phyloP scores from a whole-genome alignment of 148 eudicot genomes.

The Spergularia bocconei region DNA sequence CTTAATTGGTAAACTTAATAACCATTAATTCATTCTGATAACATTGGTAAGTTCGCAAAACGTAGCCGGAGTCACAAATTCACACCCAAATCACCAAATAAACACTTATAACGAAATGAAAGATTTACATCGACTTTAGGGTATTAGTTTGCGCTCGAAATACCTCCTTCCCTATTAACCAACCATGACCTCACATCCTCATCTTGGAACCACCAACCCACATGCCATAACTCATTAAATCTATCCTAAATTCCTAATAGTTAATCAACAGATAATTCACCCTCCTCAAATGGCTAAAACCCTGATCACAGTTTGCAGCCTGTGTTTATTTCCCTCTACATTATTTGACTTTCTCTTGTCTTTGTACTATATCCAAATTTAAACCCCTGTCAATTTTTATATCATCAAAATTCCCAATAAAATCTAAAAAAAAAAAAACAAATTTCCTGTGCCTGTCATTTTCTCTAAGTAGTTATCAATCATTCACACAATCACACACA shows the following conservation, averaged over 20 bases:
- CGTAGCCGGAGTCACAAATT: no score
- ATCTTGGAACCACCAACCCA: no score
- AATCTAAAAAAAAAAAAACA: not conserved
- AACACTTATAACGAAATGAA: no score
- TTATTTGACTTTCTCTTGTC: slow-evolving; percentile 26
- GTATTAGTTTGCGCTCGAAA: no score
- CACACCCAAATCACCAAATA: no score
- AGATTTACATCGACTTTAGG: no score
- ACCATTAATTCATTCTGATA: no score
- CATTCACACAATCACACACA: slow-evolving; percentile 5
- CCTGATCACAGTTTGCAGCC: not conserved
- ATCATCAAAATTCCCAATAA: slow-evolving; percentile 1
- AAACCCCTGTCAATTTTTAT: slow-evolving; percentile 6
- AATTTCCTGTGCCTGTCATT: slow-evolving; percentile 11
- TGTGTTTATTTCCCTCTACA: not conserved
- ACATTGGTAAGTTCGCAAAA: no score
- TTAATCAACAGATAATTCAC: not conserved
- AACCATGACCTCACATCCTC: no score
- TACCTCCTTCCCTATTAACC: no score
- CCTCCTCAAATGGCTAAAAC: not conserved
- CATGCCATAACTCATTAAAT: no score
- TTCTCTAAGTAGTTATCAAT: slow-evolving; percentile 22
- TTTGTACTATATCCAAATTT: not conserved
- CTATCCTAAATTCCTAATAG: slow-evolving; percentile 13
- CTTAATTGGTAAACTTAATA: no score